Evolutionary conservation across 805 yeast genomes (phyloP).

Genomic region (Saturnispora mendoncae): DNA sequence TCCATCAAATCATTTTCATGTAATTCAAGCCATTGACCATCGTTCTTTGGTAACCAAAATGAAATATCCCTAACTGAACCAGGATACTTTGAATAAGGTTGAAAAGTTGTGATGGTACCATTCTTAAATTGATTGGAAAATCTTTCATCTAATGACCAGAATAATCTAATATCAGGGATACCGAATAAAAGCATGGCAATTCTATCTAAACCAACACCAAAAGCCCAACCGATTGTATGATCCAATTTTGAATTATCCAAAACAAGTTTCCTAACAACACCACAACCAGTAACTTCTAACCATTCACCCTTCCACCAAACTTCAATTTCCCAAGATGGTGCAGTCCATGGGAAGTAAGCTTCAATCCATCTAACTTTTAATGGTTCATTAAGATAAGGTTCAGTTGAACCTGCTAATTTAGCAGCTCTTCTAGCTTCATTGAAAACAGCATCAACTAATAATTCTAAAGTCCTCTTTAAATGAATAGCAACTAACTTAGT

Average conservation of each 20-base stretch:
- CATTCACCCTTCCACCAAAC: conserved; percentile 99
- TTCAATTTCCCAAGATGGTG: conserved; percentile 97
- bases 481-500: conserved; percentile 64
- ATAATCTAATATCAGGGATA: conserved; percentile 87
- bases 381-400: conserved; percentile 60
- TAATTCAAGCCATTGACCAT: conserved; percentile 23
- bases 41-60: conserved; percentile 65
- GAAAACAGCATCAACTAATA: conserved; percentile 75
- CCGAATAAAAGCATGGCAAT: conserved; percentile 94
- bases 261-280: conserved; percentile 75
- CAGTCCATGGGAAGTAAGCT: conserved; percentile 96
- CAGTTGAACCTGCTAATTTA: conserved; percentile 48
- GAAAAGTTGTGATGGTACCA: conserved; percentile 62
- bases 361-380: conserved; percentile 89
- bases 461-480: conserved; percentile 78
- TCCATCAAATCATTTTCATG: conserved; percentile 95
- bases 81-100: conserved; percentile 87
- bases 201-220: conserved; percentile 91
- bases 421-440: conserved; percentile 60
- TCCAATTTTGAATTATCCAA: conserved; percentile 61
- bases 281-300: conserved; percentile 96
- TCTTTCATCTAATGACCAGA: conserved; percentile 81
- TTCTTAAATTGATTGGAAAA: conserved; percentile 63
- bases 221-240: conserved; percentile 87
- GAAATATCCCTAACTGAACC: conserved; percentile 81